phyloP scores from a whole-genome alignment of 2,329 filamentous ascomycete species.

The Dryadomyces quercivorus region DNA sequence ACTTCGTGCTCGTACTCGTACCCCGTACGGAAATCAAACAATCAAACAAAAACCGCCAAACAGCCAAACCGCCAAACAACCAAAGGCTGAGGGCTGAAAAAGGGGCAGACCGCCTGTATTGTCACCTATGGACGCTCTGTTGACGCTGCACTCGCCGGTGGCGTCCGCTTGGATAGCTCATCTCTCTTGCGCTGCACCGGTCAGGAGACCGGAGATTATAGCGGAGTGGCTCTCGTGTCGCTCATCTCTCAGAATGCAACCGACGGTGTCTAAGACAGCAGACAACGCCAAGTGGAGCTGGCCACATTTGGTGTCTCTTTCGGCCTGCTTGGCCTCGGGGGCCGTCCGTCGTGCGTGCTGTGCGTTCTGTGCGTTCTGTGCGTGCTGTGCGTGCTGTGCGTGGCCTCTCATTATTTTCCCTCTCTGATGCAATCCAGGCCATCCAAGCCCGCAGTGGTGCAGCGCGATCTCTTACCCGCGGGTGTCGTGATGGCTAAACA shows the following conservation, averaged over 20 bases:
- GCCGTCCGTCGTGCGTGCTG: not conserved
- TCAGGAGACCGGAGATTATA: constrained; percentile 17
- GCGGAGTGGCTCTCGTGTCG: constrained; percentile 5
- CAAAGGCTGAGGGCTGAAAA: too few relatives aligned
- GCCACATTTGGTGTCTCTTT: constrained; percentile 1
- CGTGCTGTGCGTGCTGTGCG: too few relatives aligned
- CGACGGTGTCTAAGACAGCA: constrained; percentile 4
- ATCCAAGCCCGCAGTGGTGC: not conserved
- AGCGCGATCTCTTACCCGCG: too few relatives aligned
- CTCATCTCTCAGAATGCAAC: constrained; percentile 6
- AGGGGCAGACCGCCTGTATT: too few relatives aligned
- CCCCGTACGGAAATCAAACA: too few relatives aligned
- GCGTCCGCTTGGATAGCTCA: constrained; percentile 3
- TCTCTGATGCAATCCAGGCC: not conserved
- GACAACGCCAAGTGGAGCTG: constrained; percentile 3
- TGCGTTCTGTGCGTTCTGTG: too few relatives aligned
- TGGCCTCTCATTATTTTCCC: too few relatives aligned
- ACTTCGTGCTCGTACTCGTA: too few relatives aligned
- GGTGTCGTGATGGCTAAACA: not conserved
- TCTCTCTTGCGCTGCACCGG: constrained; percentile 14
- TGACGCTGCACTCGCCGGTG: too few relatives aligned
- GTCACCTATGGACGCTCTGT: too few relatives aligned
- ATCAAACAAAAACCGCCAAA: too few relatives aligned
- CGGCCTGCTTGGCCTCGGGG: not conserved
- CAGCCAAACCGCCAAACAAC: too few relatives aligned